Percentiles rank a stretch among this genome's conserved stretches.
Evolutionary conservation across 2,329 filamentous ascomycete species (phyloP).

Genomic region (Nothopassalora personata): DNA sequence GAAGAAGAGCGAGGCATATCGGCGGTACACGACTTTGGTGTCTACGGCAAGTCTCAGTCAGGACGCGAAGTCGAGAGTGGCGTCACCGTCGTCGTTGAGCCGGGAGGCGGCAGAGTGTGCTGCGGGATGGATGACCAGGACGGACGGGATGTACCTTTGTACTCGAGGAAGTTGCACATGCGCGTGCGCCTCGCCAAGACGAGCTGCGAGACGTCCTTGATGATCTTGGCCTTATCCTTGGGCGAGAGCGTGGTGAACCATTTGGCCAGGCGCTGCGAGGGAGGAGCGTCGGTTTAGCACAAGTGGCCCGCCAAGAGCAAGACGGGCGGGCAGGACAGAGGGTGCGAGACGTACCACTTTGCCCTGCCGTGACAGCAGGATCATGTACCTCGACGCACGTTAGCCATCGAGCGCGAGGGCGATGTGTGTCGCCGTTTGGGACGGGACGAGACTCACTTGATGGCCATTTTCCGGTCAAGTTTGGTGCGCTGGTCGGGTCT

Average conservation of each 20-base stretch:
- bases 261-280: constrained; percentile 82
- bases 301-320: constrained; percentile 5
- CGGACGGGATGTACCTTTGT: constrained; percentile 65
- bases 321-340: constrained; percentile 13
- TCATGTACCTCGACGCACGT: constrained; percentile 68
- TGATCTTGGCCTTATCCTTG: constrained; percentile 98
- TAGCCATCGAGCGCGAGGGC: constrained; percentile 7
- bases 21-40: constrained; percentile 96
- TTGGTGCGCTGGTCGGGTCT: background rate
- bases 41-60: constrained; percentile 50
- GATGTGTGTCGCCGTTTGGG: background rate
- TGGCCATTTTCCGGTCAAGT: constrained; percentile 44
- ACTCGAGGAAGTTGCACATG: constrained; percentile 99
- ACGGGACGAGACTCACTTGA: constrained; percentile 42
- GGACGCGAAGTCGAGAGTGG: constrained; percentile 12
- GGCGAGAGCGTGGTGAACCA: constrained; percentile 98
- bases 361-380: constrained; percentile 94
- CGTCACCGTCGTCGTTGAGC: constrained; percentile 4
- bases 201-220: constrained; percentile 98
- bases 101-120: constrained; percentile 6
- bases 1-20: constrained; percentile 98
- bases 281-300: constrained; percentile 6
- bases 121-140: constrained; percentile 20
- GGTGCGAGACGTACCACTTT: constrained; percentile 74
- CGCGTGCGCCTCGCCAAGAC: constrained; percentile 91